Percentiles rank a stretch among this genome's conserved stretches.
Conservation (phyloP, 164 flowering plant genomes). For the Vitis cinerea region DNA sequence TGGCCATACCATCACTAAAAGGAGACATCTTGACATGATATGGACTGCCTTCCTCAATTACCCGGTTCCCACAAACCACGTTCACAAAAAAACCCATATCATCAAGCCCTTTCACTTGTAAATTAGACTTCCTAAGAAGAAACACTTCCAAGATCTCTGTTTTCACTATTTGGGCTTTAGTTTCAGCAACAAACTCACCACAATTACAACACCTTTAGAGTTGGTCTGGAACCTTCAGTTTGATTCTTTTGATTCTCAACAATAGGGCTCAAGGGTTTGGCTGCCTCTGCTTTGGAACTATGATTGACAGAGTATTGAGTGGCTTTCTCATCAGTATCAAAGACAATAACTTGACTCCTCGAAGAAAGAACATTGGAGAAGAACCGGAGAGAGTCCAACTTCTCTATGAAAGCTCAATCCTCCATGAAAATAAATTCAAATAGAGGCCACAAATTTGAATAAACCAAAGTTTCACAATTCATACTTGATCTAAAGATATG, state of each 20-base stretch:
- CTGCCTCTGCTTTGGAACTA: slow-evolving; percentile 7
- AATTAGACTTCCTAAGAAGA: slow-evolving; percentile 16
- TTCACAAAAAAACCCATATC: slow-evolving; percentile 17
- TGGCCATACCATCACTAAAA: slow-evolving; percentile 36
- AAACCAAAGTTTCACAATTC: too few species aligned
- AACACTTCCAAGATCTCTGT: neutral
- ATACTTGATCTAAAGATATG: too few species aligned
- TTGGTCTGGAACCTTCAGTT: slow-evolving; percentile 1
- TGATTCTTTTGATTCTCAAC: slow-evolving; percentile 6
- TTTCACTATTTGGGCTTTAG: slow-evolving; percentile 1
- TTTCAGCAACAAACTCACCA: slow-evolving; percentile 9
- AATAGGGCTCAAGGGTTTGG: slow-evolving; percentile 10
- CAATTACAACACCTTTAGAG: slow-evolving; percentile 5
- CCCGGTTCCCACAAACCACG: slow-evolving; percentile 10
- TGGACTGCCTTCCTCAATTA: slow-evolving; percentile 10
- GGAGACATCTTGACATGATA: slow-evolving; percentile 30
- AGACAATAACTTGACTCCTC: neutral
- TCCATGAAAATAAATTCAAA: slow-evolving; percentile 26
- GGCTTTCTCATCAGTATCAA: neutral
- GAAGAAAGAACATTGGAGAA: slow-evolving; percentile 26
- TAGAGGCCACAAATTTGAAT: neutral
- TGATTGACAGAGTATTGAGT: neutral
- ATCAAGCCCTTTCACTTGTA: neutral
- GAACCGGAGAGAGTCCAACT: slow-evolving; percentile 42
- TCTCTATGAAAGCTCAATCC: slow-evolving; percentile 20